Conservation (phyloP, 176 grass and related monocot genomes). For the Carex myosuroides region DNA sequence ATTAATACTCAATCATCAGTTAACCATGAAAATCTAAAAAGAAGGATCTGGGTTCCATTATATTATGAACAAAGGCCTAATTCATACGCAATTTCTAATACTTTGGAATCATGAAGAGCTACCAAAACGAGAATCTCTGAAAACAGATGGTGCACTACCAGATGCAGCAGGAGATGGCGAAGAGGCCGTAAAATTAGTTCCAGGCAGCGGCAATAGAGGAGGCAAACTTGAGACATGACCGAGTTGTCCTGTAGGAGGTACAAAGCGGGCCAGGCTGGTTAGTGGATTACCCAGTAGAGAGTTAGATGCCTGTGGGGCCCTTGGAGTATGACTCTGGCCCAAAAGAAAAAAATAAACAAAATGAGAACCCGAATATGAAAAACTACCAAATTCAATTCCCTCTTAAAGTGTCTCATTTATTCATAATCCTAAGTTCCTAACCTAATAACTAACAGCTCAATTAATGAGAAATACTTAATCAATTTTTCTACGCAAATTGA, state of each 20-base stretch:
- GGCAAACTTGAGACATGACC: conserved; percentile 33
- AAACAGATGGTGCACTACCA: conserved; percentile 55
- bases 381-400: neutral
- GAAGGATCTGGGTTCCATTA: neutral
- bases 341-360: neutral
- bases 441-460: neutral
- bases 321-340: neutral
- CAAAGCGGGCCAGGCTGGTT: conserved; percentile 56
- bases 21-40: neutral
- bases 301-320: neutral
- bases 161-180: conserved; percentile 75
- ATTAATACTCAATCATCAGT: neutral
- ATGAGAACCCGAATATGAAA: neutral
- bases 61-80: neutral
- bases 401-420: neutral
- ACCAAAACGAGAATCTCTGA: conserved; percentile 43
- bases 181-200: conserved; percentile 50
- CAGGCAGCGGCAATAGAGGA: conserved; percentile 38
- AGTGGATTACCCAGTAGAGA: conserved; percentile 31
- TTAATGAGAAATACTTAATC: neutral
- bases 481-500: neutral
- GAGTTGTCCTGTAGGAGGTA: conserved; percentile 36
- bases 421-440: neutral
- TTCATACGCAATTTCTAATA: neutral
- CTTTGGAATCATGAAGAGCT: neutral